Base-by-base conservation (phyloP, 495 filamentous ascomycete species). In the Talaromyces borbonicus region DNA sequence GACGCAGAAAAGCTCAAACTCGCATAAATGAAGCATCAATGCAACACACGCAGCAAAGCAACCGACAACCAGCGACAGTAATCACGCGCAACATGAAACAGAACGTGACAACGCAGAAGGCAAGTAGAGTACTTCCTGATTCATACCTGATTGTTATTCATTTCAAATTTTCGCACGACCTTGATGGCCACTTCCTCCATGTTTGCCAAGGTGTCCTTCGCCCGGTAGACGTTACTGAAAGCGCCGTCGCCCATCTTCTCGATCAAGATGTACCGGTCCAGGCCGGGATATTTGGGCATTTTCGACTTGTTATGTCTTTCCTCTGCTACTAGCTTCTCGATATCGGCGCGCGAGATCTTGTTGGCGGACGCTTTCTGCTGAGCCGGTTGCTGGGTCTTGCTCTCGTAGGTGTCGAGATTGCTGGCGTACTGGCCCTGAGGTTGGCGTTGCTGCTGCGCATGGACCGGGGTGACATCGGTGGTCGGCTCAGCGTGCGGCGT, bases 191-290 rank as follows among this genome's bases (percentile, higher is more conserved):
- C 88, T 56, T 98, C 85, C 32, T 78, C 81, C 31, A 74, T 73
- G 43, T 82, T 68, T 16, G 81, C 80, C 4, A 66, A 69, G 25
- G 68, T 72, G 62, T 98, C 93, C 48, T 71, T 73, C 14, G 93
- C 92, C 3, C 86, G 80, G 61, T 96, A 98, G 46, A 98, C 92
- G 50, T 98, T 98, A 72, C 90, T 96, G 73, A 98, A 98, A 33
- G 92, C 92, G 42, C 92, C 92, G 55, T 98, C 92, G 43, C 92
- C 92, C 92, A 98, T 98, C 73, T 98, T 98, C 64, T 97, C 90
- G 30, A 94, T 5, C 32, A 98, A 62, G 44, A 83, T 79, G 83
- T 84, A 98, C 52, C 92, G 73, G 48, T 97, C 93, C 18, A 98
- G 67, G 27, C 90, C 90, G 4, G 92, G 90, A 56, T 98, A 97